Evolutionary conservation across 2,329 filamentous ascomycete species (phyloP).

Genomic region (Fusarium oligoseptatum): DNA sequence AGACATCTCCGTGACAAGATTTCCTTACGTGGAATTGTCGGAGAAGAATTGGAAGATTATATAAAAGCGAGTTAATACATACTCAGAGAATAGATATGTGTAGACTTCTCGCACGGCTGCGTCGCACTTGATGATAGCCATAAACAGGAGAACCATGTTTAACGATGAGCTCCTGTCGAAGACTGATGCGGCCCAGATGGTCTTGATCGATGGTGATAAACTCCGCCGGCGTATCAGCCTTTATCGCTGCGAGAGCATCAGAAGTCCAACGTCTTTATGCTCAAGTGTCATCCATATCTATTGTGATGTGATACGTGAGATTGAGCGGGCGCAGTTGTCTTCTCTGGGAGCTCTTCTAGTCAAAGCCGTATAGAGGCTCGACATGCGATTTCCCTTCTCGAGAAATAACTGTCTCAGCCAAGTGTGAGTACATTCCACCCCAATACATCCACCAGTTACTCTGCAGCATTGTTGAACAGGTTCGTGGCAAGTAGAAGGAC

Average conservation of each 20-base stretch:
- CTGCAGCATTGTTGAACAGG: slow-evolving; percentile 1
- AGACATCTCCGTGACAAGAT: slow-evolving; percentile 53
- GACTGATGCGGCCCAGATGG: slow-evolving; percentile 59
- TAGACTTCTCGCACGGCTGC: slow-evolving; percentile 62
- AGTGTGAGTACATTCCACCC: slow-evolving; percentile 17
- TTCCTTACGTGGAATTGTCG: slow-evolving; percentile 51
- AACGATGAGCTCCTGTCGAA: slow-evolving; percentile 54
- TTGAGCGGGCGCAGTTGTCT: slow-evolving; percentile 63
- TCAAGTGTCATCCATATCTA: slow-evolving; percentile 56
- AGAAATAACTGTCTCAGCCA: not conserved
- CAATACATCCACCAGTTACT: slow-evolving; percentile 35
- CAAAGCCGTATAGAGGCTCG: slow-evolving; percentile 49
- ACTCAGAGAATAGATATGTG: slow-evolving; percentile 58
- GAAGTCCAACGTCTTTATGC: not conserved
- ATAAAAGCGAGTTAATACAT: slow-evolving; percentile 62
- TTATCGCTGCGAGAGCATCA: slow-evolving; percentile 8
- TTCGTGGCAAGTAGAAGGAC: not conserved
- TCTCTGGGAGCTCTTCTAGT: slow-evolving; percentile 57
- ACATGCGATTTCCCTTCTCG: slow-evolving; percentile 17
- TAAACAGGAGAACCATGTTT: slow-evolving; percentile 55
- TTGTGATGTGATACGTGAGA: slow-evolving; percentile 66
- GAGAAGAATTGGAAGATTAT: slow-evolving; percentile 56
- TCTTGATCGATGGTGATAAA: slow-evolving; percentile 56
- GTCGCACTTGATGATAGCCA: slow-evolving; percentile 56
- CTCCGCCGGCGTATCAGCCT: slow-evolving; percentile 58